Evolutionary conservation across 139 green algal species (phyloP).

Genomic region (Bryopsis sp.): DNA sequence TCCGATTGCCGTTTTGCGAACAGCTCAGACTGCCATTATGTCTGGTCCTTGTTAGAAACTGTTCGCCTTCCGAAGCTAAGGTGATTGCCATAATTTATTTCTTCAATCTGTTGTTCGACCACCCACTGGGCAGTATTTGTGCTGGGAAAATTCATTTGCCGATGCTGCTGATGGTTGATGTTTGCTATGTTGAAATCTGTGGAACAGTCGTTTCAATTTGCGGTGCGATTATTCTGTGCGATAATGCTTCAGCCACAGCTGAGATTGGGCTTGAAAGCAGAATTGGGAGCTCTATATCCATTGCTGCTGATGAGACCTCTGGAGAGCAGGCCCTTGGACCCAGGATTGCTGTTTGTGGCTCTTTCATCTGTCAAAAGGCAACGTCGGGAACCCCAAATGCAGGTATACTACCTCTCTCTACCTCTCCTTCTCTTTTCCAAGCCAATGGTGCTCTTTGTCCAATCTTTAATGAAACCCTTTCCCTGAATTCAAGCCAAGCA

Average conservation of each 20-base stretch:
- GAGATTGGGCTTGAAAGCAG: conserved; percentile 49
- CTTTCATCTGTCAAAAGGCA: conserved; percentile 37
- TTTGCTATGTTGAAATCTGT: no score
- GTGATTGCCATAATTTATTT: no score
- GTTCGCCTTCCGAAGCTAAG: conserved; percentile 33
- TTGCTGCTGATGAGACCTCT: conserved; percentile 74
- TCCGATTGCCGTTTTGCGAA: conserved; percentile 50
- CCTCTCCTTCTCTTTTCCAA: no score
- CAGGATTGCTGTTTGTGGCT: conserved; percentile 24
- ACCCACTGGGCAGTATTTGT: no score
- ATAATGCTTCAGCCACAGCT: conserved; percentile 45
- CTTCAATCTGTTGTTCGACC: no score
- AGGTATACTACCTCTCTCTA: no score
- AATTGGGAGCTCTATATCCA: conserved; percentile 84
- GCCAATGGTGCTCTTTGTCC: no score
- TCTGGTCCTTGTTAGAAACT: conserved; percentile 74
- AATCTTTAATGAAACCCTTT: no score
- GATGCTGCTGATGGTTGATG: no score
- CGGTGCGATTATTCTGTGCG: conserved; percentile 36
- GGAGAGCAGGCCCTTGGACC: conserved; percentile 32
- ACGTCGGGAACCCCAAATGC: conserved; percentile 46
- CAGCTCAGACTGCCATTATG: conserved; percentile 75
- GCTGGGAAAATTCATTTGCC: no score
- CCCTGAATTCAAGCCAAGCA: no score
- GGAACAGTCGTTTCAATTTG: conserved; percentile 36